phyloP scores from a whole-genome alignment of 805 yeast genomes.

The Wickerhamomyces xylosicus region DNA sequence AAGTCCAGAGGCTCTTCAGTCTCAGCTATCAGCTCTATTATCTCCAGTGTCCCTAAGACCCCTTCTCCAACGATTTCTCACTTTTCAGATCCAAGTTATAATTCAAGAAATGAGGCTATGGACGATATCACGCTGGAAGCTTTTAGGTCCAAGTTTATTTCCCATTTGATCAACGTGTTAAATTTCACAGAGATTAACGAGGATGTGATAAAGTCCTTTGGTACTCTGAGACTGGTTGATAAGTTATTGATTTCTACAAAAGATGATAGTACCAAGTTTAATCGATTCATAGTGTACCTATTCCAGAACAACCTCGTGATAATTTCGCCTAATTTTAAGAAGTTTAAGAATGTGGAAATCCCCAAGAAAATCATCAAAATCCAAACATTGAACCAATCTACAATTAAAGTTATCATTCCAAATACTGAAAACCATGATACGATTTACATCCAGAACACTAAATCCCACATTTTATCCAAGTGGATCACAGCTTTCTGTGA shows the following conservation, averaged over 20 bases:
- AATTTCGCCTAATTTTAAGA: slow-evolving; percentile 1
- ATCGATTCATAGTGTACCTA: slow-evolving; percentile 22
- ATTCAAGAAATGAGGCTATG: background rate
- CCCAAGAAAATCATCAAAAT: slow-evolving; percentile 6
- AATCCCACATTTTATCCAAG: slow-evolving; percentile 25
- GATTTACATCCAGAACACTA: slow-evolving; percentile 16
- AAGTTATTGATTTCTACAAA: slow-evolving; percentile 19
- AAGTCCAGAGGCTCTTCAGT: slow-evolving; percentile 20
- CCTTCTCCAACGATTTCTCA: slow-evolving; percentile 13
- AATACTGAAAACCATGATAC: slow-evolving; percentile 6
- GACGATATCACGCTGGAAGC: slow-evolving; percentile 10
- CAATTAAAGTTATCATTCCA: slow-evolving; percentile 10
- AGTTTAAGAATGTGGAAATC: slow-evolving; percentile 5
- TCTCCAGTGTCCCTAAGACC: slow-evolving; percentile 18
- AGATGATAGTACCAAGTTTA: slow-evolving; percentile 16
- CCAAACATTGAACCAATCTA: slow-evolving; percentile 13
- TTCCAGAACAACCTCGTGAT: slow-evolving; percentile 19
- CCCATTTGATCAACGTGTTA: slow-evolving; percentile 6
- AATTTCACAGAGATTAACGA: slow-evolving; percentile 12
- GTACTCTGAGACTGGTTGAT: slow-evolving; percentile 27
- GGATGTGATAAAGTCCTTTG: slow-evolving; percentile 23
- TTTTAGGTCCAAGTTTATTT: slow-evolving; percentile 12
- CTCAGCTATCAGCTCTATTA: slow-evolving; percentile 19
- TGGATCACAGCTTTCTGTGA: slow-evolving; percentile 31
- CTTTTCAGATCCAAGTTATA: slow-evolving; percentile 2